Conservation (phyloP, 75 land plant species). For the Cunninghamia lanceolata region DNA sequence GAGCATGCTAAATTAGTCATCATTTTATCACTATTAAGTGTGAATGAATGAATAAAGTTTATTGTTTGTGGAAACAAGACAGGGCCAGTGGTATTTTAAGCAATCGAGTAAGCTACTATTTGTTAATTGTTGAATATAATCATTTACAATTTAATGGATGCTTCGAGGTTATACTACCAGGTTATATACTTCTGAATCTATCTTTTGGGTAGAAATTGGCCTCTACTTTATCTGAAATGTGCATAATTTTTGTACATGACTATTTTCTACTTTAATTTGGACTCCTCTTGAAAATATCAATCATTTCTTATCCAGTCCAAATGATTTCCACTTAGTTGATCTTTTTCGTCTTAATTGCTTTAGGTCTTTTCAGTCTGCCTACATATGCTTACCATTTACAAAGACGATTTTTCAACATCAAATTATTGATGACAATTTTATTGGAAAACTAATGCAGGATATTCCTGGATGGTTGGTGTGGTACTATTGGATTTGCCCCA, state of each 20-base stretch:
- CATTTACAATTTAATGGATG: neutral
- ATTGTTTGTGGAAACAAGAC: neutral
- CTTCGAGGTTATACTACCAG: neutral
- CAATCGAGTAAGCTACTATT: neutral
- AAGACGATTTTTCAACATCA: neutral
- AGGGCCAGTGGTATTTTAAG: neutral
- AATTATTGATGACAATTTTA: neutral
- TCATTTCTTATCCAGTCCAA: neutral
- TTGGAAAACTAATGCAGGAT: slow-evolving; percentile 32
- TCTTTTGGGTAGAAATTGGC: neutral
- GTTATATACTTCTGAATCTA: no score
- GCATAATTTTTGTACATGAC: neutral
- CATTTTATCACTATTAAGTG: neutral
- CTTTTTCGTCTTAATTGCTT: neutral
- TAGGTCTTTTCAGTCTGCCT: neutral
- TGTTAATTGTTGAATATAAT: neutral
- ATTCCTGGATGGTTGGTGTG: slow-evolving; percentile 76
- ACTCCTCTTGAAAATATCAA: neutral
- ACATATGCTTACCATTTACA: neutral
- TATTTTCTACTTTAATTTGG: neutral
- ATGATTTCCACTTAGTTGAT: neutral
- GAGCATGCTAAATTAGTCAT: neutral
- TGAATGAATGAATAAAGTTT: neutral
- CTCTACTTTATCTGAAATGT: neutral
- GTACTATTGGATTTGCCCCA: slow-evolving; percentile 71